Conservation (phyloP, 192 early-diverging fungal species). For the Coemansia brasiliensis region DNA sequence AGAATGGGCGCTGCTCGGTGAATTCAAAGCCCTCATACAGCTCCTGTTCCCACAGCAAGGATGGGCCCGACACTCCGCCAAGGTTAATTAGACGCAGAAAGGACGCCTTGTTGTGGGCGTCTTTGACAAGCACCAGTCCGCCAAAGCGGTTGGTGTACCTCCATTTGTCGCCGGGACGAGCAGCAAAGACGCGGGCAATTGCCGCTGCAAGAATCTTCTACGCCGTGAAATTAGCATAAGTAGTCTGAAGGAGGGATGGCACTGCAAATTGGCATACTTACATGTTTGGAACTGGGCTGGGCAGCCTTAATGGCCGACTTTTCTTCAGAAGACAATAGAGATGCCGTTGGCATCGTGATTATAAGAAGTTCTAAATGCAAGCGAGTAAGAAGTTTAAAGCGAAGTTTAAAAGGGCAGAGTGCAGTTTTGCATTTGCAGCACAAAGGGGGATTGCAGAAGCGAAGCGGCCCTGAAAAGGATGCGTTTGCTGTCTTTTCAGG, state of each 20-base stretch:
- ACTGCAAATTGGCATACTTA: conserved; percentile 34
- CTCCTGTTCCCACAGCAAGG: conserved; percentile 82
- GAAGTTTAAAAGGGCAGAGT: neutral
- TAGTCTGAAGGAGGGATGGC: neutral
- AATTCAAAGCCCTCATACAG: conserved; percentile 73
- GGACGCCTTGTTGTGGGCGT: conserved; percentile 64
- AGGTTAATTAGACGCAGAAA: conserved; percentile 73
- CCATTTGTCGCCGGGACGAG: conserved; percentile 70
- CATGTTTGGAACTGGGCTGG: conserved; percentile 59
- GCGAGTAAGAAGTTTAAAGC: neutral
- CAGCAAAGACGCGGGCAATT: conserved; percentile 73
- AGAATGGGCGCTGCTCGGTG: conserved; percentile 61
- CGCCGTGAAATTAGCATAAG: neutral
- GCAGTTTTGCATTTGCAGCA: conserved; percentile 3
- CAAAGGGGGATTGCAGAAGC: conserved; percentile 2
- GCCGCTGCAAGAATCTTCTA: conserved; percentile 81
- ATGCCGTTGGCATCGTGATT: conserved; percentile 59
- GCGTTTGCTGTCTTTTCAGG: conserved; percentile 7
- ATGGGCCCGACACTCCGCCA: conserved; percentile 43
- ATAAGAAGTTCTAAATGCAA: neutral
- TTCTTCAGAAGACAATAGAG: conserved; percentile 64
- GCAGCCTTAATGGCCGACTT: conserved; percentile 65
- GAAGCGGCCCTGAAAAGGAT: conserved; percentile 6
- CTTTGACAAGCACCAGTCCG: conserved; percentile 66
- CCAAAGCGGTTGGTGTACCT: conserved; percentile 70